Conservation (phyloP, 176 grass and related monocot species). For the Raddia guianensis region DNA sequence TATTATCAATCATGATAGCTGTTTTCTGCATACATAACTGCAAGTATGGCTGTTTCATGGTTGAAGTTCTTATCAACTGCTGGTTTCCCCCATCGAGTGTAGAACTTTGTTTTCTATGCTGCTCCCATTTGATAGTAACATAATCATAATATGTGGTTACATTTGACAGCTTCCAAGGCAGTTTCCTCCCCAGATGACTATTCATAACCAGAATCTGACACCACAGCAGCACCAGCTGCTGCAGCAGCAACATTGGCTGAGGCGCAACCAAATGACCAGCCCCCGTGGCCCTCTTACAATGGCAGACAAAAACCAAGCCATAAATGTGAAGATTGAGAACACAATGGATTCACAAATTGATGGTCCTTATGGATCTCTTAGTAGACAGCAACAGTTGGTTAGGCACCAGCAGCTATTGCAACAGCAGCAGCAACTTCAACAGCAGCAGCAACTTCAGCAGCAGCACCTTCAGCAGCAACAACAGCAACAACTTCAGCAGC, state of each 20-base stretch:
- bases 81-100: neutral
- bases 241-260: slow-evolving; percentile 64
- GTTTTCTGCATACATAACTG: neutral
- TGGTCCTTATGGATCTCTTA: slow-evolving; percentile 46
- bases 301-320: slow-evolving; percentile 64
- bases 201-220: slow-evolving; percentile 69
- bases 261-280: slow-evolving; percentile 64
- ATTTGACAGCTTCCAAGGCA: slow-evolving; percentile 64
- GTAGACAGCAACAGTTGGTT: slow-evolving; percentile 56
- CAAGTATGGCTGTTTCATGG: neutral
- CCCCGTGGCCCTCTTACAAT: slow-evolving; percentile 73
- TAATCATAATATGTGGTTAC: neutral
- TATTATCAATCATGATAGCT: neutral
- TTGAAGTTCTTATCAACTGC: neutral
- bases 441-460: no score
- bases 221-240: slow-evolving; percentile 66
- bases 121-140: slow-evolving; percentile 2
- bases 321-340: slow-evolving; percentile 86
- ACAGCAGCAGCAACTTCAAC: slow-evolving; percentile 53
- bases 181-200: slow-evolving; percentile 60
- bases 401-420: slow-evolving; percentile 57
- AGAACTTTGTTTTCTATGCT: slow-evolving; percentile 16
- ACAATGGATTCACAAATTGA: slow-evolving; percentile 72
- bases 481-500: neutral
- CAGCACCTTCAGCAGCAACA: slow-evolving; percentile 41